These are phyloP conservation scores for Picea glauca DNA, from an alignment of 75 land plant genomes.

Conservation along the genomic window DNA sequence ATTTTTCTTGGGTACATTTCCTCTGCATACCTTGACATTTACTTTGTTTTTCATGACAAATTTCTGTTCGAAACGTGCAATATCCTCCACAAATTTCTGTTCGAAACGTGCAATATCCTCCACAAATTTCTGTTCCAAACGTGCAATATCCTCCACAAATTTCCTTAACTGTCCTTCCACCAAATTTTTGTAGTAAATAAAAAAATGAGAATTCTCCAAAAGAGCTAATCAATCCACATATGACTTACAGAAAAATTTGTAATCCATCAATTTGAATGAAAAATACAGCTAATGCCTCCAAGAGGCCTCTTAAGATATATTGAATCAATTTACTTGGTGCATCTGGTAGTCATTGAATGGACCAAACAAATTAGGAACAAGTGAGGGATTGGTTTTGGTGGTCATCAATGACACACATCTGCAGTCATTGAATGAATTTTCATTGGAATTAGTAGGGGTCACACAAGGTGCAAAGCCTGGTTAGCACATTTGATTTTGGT, in stretches of 20 bases:
- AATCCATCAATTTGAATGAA: too few relatives aligned
- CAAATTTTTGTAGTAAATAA: constrained; percentile 17
- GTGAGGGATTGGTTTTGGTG: too few relatives aligned
- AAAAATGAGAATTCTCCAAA: too few relatives aligned
- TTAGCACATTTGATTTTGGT: too few relatives aligned
- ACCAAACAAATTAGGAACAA: neutral
- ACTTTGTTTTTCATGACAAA: constrained; percentile 69
- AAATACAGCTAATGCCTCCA: too few relatives aligned
- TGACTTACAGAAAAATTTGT: too few relatives aligned
- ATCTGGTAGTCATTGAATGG: neutral
- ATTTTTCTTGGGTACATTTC: neutral
- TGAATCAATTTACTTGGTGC: neutral
- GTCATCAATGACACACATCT: too few relatives aligned
- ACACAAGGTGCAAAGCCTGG: neutral
- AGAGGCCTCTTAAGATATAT: too few relatives aligned
- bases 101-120: constrained; percentile 85
- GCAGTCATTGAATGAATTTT: too few relatives aligned
- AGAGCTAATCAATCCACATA: too few relatives aligned
- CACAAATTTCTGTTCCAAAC: constrained; percentile 81
- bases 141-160: constrained; percentile 75
- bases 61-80: constrained; percentile 79
- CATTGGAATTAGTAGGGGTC: too few relatives aligned
- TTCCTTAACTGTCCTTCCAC: constrained; percentile 90
- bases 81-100: constrained; percentile 83
- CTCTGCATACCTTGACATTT: constrained; percentile 64